Conservation (phyloP, 106 monocot genomes). For the Phalaenopsis aphrodite region DNA sequence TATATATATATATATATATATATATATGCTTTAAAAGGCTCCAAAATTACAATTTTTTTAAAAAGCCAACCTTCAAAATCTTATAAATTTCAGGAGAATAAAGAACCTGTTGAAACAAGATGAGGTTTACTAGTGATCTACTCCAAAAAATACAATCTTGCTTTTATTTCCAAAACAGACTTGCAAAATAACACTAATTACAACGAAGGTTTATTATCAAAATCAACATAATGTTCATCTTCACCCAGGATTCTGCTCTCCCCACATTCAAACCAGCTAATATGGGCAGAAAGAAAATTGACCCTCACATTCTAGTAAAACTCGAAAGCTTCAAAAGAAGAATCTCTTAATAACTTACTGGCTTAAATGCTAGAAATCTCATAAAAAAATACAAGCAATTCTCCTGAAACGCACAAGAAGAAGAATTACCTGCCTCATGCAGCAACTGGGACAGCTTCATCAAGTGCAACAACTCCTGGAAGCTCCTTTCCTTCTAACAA, state of each 20-base stretch:
- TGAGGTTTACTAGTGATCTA: background rate
- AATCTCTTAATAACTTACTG: background rate
- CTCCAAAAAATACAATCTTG: background rate
- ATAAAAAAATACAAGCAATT: background rate
- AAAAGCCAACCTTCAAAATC: no score
- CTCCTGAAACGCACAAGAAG: background rate
- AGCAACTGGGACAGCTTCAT: slow-evolving; percentile 37
- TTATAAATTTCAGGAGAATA: no score
- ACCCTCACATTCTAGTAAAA: background rate
- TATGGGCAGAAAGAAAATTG: background rate
- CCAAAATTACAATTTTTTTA: no score
- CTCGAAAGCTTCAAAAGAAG: background rate
- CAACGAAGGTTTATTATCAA: no score
- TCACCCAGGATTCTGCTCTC: background rate
- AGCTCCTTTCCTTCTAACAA: slow-evolving; percentile 56
- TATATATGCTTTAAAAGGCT: no score
- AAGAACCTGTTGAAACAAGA: background rate
- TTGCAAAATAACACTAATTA: background rate
- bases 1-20: no score
- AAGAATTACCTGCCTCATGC: slow-evolving; percentile 12
- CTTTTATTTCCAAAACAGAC: background rate
- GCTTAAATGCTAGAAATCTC: background rate
- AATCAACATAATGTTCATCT: no score
- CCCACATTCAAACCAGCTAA: background rate
- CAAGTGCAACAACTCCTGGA: slow-evolving; percentile 51